Evolutionary conservation across 164 flowering plant genomes (phyloP).

Genomic region (Euptelea pleiosperma): DNA sequence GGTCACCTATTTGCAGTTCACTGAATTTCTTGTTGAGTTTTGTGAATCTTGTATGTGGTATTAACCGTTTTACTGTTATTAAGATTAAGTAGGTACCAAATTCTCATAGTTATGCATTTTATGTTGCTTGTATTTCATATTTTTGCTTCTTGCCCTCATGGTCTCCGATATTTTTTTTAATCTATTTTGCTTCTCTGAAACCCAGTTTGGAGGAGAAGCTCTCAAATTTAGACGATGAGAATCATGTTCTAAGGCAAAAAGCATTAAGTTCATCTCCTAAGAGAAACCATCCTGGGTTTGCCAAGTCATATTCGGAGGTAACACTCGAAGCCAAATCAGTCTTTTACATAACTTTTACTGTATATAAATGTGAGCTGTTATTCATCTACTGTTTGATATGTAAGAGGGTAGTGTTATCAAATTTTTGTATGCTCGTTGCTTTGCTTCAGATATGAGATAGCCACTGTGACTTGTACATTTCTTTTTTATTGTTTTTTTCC

Average conservation of each 20-base stretch:
- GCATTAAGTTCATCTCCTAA: conserved; percentile 57
- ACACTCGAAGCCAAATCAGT: conserved; percentile 6
- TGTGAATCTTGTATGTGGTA: not conserved
- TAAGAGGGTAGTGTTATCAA: not conserved
- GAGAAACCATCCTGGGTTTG: conserved; percentile 43
- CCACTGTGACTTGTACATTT: not conserved
- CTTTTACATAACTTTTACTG: not conserved
- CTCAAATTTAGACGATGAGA: conserved; percentile 69
- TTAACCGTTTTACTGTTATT: no score
- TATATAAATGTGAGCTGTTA: not conserved
- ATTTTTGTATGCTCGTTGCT: not conserved
- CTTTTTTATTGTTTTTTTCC: not conserved
- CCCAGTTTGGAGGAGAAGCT: conserved; percentile 82
- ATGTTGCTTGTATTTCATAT: not conserved
- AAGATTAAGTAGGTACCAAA: no score
- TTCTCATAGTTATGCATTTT: not conserved
- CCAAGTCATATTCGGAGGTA: conserved; percentile 60
- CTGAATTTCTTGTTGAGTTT: not conserved
- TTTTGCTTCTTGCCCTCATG: not conserved
- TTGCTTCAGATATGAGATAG: no score
- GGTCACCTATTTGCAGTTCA: not conserved
- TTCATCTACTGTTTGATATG: not conserved
- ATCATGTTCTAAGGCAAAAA: conserved; percentile 80
- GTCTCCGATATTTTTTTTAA: not conserved
- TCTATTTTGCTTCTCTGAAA: conserved; percentile 4